Percentiles rank a stretch among this genome's conserved stretches.
Conservation (phyloP, 371 early-diverging fungal species). For the Coemansia sp. region DNA sequence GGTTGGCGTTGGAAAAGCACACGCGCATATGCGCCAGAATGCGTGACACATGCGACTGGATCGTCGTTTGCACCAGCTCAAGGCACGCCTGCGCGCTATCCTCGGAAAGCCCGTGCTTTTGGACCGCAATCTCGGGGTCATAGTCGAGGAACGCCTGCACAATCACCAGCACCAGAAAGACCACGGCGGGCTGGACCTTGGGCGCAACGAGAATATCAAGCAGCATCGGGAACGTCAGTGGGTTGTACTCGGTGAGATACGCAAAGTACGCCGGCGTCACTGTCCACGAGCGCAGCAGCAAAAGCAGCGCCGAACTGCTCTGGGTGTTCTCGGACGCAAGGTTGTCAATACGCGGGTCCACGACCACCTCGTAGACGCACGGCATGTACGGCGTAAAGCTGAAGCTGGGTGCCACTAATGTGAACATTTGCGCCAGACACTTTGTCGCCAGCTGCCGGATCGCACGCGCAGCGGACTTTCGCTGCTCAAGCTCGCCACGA, state of each 20-base stretch:
- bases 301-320: constrained; percentile 73
- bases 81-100: constrained; percentile 14
- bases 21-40: constrained; percentile 39
- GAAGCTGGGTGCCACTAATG: constrained; percentile 58
- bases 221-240: constrained; percentile 64
- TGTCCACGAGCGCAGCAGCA: constrained; percentile 79
- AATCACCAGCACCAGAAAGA: constrained; percentile 67
- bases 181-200: constrained; percentile 69
- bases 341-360: constrained; percentile 68
- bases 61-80: constrained; percentile 7
- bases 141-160: constrained; percentile 71
- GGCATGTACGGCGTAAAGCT: constrained; percentile 74
- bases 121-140: constrained; percentile 26
- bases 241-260: constrained; percentile 66
- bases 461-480: constrained; percentile 24
- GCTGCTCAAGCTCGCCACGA: constrained; percentile 28
- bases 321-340: constrained; percentile 83
- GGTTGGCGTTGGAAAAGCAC: constrained; percentile 18
- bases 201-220: constrained; percentile 72
- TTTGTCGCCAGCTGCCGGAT: constrained; percentile 70
- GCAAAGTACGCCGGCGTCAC: constrained; percentile 58
- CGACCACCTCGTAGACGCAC: constrained; percentile 67
- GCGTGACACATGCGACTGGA: constrained; percentile 37
- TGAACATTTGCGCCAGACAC: constrained; percentile 76
- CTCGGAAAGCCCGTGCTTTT: constrained; percentile 5